These are phyloP conservation scores for Peronosclerospora sorghi DNA, from an alignment of 352 stramenopile species.

Conservation along the genomic window DNA sequence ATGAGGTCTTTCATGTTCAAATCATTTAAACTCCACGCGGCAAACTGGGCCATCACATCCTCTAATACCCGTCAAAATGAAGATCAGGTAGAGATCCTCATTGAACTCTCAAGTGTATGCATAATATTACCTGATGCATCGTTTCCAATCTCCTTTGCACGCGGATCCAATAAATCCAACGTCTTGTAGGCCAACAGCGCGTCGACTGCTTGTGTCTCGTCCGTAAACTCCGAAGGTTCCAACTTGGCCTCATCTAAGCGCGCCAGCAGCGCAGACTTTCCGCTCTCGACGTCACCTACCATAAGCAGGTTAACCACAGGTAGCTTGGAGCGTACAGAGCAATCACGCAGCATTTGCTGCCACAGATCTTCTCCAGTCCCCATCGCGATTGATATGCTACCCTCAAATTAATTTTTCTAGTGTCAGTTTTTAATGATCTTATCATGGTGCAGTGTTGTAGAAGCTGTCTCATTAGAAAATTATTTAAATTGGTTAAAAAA, in stretches of 20 bases:
- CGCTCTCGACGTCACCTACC: constrained; percentile 59
- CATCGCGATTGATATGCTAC: not conserved
- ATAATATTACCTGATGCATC: constrained; percentile 27
- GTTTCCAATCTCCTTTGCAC: constrained; percentile 36
- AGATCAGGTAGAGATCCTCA: not conserved
- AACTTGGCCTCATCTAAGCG: constrained; percentile 40
- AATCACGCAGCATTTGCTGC: constrained; percentile 78
- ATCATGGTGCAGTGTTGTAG: too few relatives aligned
- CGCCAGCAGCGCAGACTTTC: constrained; percentile 56
- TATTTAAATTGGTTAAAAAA: too few relatives aligned
- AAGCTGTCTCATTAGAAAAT: too few relatives aligned
- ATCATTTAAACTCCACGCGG: constrained; percentile 70
- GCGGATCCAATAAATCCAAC: constrained; percentile 55
- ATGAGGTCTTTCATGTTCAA: constrained; percentile 57
- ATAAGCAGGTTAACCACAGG: constrained; percentile 55
- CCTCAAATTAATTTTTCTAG: too few relatives aligned
- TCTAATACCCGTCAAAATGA: constrained; percentile 18
- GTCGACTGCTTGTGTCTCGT: constrained; percentile 24
- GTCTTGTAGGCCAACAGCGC: constrained; percentile 51
- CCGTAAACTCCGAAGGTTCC: constrained; percentile 2
- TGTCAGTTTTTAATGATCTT: too few relatives aligned
- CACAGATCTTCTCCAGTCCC: constrained; percentile 37
- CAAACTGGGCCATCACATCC: constrained; percentile 66
- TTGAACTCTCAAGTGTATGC: not conserved
- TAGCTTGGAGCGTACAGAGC: constrained; percentile 64